These are phyloP conservation scores for Cyberlindnera euphorbiiphila DNA, from an alignment of 805 yeast genomes.

Conservation along the genomic window DNA sequence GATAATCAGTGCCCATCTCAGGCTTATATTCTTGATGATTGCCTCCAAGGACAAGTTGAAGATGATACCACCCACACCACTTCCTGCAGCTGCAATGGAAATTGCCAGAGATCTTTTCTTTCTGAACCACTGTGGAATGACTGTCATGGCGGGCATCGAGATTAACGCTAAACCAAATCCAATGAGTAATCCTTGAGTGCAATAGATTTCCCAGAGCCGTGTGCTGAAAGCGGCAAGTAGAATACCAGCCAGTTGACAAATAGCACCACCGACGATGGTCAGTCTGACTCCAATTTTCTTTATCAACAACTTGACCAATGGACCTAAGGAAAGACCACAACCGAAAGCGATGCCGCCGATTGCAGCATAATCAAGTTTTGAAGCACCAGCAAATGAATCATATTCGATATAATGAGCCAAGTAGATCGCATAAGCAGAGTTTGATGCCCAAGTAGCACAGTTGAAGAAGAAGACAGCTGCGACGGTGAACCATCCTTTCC, in stretches of 20 bases:
- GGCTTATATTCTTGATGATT: slow-evolving; percentile 30
- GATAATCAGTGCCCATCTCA: slow-evolving; percentile 35
- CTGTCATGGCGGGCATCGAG: slow-evolving; percentile 52
- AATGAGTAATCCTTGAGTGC: slow-evolving; percentile 63
- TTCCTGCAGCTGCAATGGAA: slow-evolving; percentile 37
- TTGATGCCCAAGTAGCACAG: slow-evolving; percentile 29
- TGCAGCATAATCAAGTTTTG: slow-evolving; percentile 56
- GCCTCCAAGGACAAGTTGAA: slow-evolving; percentile 36
- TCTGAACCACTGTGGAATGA: slow-evolving; percentile 69
- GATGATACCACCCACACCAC: slow-evolving; percentile 42
- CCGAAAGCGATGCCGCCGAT: slow-evolving; percentile 65
- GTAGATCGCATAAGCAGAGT: slow-evolving; percentile 49
- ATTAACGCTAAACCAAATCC: slow-evolving; percentile 51
- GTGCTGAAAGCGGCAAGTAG: slow-evolving; percentile 58
- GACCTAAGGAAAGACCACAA: slow-evolving; percentile 56
- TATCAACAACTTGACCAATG: slow-evolving; percentile 36
- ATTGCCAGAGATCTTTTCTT: slow-evolving; percentile 50
- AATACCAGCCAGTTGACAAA: slow-evolving; percentile 49
- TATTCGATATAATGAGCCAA: slow-evolving; percentile 52
- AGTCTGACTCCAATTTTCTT: slow-evolving; percentile 36
- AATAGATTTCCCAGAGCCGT: slow-evolving; percentile 58
- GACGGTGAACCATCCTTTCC: slow-evolving; percentile 27
- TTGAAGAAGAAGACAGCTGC: slow-evolving; percentile 23
- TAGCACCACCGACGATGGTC: slow-evolving; percentile 46
- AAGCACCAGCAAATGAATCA: slow-evolving; percentile 47